Conservation (phyloP, 2,329 filamentous ascomycete genomes). For the Chaetomium strumarium region DNA sequence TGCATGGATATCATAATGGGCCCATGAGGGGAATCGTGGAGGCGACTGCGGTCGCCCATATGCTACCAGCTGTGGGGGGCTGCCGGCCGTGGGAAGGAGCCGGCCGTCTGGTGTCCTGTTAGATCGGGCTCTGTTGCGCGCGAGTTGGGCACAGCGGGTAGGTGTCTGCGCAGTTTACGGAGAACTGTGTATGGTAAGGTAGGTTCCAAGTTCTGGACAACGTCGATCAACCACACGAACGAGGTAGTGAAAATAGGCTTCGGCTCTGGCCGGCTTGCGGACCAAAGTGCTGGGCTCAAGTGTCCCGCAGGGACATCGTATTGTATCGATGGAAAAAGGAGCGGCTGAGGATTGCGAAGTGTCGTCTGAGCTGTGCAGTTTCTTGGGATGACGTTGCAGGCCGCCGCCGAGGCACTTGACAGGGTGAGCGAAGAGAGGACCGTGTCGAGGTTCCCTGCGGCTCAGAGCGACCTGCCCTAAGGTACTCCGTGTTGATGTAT, state of each 20-base stretch:
- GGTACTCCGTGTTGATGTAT: conserved; percentile 20
- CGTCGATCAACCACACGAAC: not conserved
- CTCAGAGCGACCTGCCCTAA: conserved; percentile 7
- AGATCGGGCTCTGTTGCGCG: not conserved
- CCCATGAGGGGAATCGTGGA: conserved; percentile 34
- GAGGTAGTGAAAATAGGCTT: conserved; percentile 11
- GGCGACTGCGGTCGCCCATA: conserved; percentile 26
- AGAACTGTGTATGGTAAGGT: not conserved
- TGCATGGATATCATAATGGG: conserved; percentile 57
- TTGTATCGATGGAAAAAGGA: conserved; percentile 10
- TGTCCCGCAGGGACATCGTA: conserved; percentile 21
- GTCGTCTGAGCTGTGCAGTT: not conserved
- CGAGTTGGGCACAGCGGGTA: not conserved
- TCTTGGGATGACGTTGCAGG: conserved; percentile 10
- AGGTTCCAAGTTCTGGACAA: not conserved
- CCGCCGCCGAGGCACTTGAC: not conserved
- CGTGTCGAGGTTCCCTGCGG: conserved; percentile 6
- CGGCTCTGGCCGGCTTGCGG: conserved; percentile 18
- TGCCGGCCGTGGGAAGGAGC: not conserved
- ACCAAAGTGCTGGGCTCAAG: conserved; percentile 17
- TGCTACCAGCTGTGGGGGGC: conserved; percentile 22
- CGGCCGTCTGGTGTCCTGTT: not conserved
- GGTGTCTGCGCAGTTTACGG: not conserved
- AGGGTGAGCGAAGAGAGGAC: not conserved
- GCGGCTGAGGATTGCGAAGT: not conserved